These are phyloP conservation scores for Ceratocystis alfenasii DNA, from an alignment of 2,329 filamentous ascomycete species.

Conservation along the genomic window DNA sequence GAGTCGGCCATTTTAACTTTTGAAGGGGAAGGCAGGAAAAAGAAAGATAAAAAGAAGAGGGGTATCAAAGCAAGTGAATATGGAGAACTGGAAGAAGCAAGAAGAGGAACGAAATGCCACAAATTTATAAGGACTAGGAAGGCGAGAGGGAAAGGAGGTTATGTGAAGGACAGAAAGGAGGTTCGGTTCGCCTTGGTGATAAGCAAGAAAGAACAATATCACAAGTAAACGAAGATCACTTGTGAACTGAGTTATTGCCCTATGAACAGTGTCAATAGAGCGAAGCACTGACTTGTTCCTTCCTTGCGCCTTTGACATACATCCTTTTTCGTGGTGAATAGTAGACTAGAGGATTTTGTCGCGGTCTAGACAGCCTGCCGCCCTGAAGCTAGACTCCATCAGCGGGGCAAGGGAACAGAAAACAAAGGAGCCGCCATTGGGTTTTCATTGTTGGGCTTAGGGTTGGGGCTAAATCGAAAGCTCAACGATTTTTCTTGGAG, in stretches of 20 bases:
- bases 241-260: background rate
- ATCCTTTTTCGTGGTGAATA: background rate
- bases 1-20: conserved; percentile 35
- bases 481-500: no score
- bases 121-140: background rate
- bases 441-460: background rate
- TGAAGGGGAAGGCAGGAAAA: background rate
- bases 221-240: conserved; percentile 1
- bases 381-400: background rate
- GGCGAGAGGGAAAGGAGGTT: background rate
- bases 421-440: background rate
- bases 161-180: background rate
- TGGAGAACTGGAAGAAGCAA: background rate
- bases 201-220: background rate
- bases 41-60: background rate
- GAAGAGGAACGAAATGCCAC: background rate
- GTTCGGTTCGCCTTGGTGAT: background rate
- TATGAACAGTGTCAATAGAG: conserved; percentile 7
- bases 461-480: no score
- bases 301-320: background rate
- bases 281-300: conserved; percentile 5
- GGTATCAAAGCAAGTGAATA: background rate
- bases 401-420: background rate
- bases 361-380: background rate
- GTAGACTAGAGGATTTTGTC: background rate